Evolutionary conservation across 1,284 basidiomycete species (phyloP), one percentile per base, ranked within the genome.

Genomic region (Boletus semigastroideus): DNA sequence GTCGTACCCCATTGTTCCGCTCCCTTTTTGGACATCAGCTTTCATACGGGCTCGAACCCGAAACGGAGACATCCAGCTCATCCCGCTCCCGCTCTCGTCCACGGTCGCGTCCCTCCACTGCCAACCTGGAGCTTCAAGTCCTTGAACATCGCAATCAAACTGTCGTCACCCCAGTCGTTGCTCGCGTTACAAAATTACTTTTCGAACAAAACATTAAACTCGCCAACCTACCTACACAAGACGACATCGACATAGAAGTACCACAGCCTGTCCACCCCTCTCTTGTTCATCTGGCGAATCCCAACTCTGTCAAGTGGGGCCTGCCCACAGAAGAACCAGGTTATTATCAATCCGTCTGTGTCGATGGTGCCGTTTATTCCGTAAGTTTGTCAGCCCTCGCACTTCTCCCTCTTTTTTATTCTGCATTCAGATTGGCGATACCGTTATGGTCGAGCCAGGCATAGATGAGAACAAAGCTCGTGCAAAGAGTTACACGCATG

Each of bases 401-500:
- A 42, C 22, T 31, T 46, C 46, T 19, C 7, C 11, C 36, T 33
- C 25, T 42, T 28, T 28, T 44, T 57, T 39, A 57, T 55, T 14
- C 33, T 31, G 44, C 19, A 41, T 28, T 13, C 30, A 87, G 86
- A 69, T 74, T 43, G 82, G 83, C 10, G 83, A 88, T 56, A 65
- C 75, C 45, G 79, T 87, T 0, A 79, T 84, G 70, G 80, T 87
- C 6, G 71, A 75, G 53, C 76, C 76, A 22, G 82, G 80, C 3
- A 56, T 70, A 38, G 79, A 83, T 47, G 67, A 70, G 25, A 66
- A 80, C 53, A 67, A 52, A 46, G 59, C 51, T 28, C 63, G 78
- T 27, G 69, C 67, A 44, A 64, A 60, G 50, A 73, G 69, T 57
- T 71, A 75, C 20, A 51, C 59, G 22, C 62, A 70, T 30, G 61